These are phyloP conservation scores for Chaetomiaceae sp. DNA, from an alignment of 2,329 filamentous ascomycete genomes.

Conservation along the genomic window DNA sequence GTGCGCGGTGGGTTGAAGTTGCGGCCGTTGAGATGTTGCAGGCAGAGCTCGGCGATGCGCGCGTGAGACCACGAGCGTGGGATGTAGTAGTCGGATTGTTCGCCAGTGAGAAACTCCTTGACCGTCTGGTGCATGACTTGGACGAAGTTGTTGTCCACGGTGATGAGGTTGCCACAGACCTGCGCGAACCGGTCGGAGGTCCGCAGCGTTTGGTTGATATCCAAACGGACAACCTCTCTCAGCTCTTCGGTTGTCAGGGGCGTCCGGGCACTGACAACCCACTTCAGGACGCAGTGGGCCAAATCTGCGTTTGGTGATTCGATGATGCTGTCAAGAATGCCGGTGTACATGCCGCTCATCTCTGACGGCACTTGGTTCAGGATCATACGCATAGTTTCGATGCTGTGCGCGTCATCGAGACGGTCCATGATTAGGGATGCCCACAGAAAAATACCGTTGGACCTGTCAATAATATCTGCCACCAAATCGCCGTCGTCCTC, in stretches of 20 bases:
- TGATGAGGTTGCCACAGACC: conserved; percentile 34
- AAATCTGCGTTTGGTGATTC: conserved; percentile 28
- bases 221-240: conserved; percentile 32
- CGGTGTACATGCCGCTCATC: conserved; percentile 26
- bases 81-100: conserved; percentile 22
- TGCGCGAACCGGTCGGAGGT: conserved; percentile 23
- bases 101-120: conserved; percentile 30
- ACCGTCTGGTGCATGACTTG: conserved; percentile 39
- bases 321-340: conserved; percentile 22
- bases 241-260: conserved; percentile 36
- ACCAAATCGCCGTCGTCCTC: conserved; percentile 15
- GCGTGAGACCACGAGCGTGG: conserved; percentile 28
- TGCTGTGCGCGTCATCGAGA: conserved; percentile 22
- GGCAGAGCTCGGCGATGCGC: conserved; percentile 33
- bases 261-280: conserved; percentile 33
- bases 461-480: conserved; percentile 24
- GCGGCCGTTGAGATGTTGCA: conserved; percentile 32
- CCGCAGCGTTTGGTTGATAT: conserved; percentile 32
- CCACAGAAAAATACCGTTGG: conserved; percentile 28
- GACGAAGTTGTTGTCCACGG: conserved; percentile 33
- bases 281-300: conserved; percentile 35
- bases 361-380: conserved; percentile 24
- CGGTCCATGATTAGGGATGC: conserved; percentile 23
- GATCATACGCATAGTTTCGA: conserved; percentile 25
- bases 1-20: conserved; percentile 35